A percentile compares a stretch with the other conserved stretches of the same genome.
Conservation (phyloP, 1,139 yeast genomes). For the Taiozyma sp. region DNA sequence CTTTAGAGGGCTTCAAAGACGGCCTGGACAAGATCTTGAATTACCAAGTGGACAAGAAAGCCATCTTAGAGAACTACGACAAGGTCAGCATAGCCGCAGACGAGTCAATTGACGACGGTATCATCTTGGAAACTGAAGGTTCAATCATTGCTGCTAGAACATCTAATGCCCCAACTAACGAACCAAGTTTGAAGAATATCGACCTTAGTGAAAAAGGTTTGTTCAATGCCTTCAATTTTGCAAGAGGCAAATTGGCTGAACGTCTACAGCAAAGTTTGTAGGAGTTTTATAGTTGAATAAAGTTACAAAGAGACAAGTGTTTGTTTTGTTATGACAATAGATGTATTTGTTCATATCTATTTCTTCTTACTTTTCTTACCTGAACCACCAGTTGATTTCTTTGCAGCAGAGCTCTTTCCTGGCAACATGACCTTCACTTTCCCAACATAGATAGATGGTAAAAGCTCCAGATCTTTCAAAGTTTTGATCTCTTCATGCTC, state of each 20-base stretch:
- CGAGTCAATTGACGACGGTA: slow-evolving; percentile 89
- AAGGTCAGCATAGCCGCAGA: slow-evolving; percentile 81
- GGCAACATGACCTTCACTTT: slow-evolving; percentile 39
- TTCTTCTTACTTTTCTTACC: slow-evolving; percentile 15
- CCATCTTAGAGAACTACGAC: slow-evolving; percentile 80
- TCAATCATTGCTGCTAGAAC: slow-evolving; percentile 85
- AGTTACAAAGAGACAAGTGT: neutral
- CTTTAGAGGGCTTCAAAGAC: slow-evolving; percentile 72
- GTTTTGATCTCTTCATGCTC: slow-evolving; percentile 56
- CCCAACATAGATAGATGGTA: slow-evolving; percentile 47
- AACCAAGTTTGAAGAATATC: slow-evolving; percentile 56
- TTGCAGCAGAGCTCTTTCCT: slow-evolving; percentile 24
- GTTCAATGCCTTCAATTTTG: slow-evolving; percentile 84
- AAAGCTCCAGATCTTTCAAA: slow-evolving; percentile 50
- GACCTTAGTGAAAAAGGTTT: slow-evolving; percentile 87
- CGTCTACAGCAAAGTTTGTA: slow-evolving; percentile 64
- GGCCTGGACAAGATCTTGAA: slow-evolving; percentile 73
- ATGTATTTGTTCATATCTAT: slow-evolving; percentile 1
- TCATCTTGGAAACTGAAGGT: slow-evolving; percentile 86
- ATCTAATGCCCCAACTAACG: slow-evolving; percentile 71
- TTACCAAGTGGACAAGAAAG: slow-evolving; percentile 71
- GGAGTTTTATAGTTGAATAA: slow-evolving; percentile 1
- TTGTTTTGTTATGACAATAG: neutral
- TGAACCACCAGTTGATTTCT: slow-evolving; percentile 3
- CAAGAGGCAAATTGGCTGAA: slow-evolving; percentile 80